Percentiles rank a stretch among this genome's conserved stretches.
Evolutionary conservation across 768 basidiomycete species (phyloP).

Genomic region (Neoboletus magnificus): DNA sequence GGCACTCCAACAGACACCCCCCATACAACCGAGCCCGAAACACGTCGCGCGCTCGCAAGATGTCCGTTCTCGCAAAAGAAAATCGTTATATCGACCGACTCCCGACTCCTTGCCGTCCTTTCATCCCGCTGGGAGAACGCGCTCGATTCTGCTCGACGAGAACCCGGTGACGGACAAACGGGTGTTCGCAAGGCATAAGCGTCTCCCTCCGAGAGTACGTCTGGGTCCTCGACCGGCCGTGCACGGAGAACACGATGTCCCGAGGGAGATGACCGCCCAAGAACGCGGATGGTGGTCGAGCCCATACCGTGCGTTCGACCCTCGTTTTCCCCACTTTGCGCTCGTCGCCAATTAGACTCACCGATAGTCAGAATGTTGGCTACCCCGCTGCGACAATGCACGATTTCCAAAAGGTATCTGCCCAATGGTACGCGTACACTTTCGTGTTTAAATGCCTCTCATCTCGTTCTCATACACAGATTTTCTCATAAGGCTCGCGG

Average conservation of each 20-base stretch:
- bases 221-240: conserved; percentile 28
- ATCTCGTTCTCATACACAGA: conserved; percentile 38
- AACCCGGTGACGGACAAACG: conserved; percentile 55
- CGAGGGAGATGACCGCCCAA: conserved; percentile 57
- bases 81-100: conserved; percentile 35
- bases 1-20: conserved; percentile 33
- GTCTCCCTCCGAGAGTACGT: conserved; percentile 47
- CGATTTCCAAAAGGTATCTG: conserved; percentile 45
- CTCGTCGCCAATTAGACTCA: not conserved
- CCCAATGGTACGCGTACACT: conserved; percentile 49
- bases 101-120: conserved; percentile 40
- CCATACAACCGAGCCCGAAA: conserved; percentile 4
- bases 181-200: conserved; percentile 54
- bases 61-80: conserved; percentile 19
- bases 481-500: conserved; percentile 60
- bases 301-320: conserved; percentile 59
- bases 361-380: conserved; percentile 67
- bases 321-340: not conserved
- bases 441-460: not conserved
- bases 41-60: conserved; percentile 10
- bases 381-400: conserved; percentile 58
- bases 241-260: conserved; percentile 32
- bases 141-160: conserved; percentile 61
- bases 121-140: conserved; percentile 39
- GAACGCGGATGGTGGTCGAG: conserved; percentile 70